Conservation (phyloP, 2,329 filamentous ascomycete species). For the Colletotrichum zoysiae region DNA sequence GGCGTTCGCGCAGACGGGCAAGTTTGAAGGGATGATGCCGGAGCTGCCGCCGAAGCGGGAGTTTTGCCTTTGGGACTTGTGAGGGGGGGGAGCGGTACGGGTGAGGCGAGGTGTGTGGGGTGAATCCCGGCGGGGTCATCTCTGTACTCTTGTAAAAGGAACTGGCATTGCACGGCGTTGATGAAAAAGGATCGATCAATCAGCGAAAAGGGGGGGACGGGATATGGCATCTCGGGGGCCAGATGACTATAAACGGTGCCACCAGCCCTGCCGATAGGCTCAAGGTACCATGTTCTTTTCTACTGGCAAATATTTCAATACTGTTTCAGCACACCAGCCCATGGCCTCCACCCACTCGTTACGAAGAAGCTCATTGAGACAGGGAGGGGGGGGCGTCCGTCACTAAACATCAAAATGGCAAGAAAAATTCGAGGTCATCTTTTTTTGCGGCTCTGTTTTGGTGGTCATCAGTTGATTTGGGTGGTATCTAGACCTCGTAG, state of each 20-base stretch:
- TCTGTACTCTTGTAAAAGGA: constrained; percentile 20
- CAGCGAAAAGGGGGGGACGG: constrained; percentile 5
- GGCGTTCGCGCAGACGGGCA: constrained; percentile 72
- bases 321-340: not conserved
- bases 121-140: not conserved
- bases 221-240: not conserved
- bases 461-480: constrained; percentile 36
- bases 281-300: not conserved
- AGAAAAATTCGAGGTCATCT: not conserved
- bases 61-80: constrained; percentile 81
- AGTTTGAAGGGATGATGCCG: constrained; percentile 80
- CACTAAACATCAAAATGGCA: not conserved
- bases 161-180: constrained; percentile 39
- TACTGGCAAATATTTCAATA: not conserved
- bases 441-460: not conserved
- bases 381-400: too few species aligned
- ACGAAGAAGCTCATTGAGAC: not conserved
- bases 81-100: constrained; percentile 42
- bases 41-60: constrained; percentile 82
- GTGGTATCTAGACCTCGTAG: constrained; percentile 40
- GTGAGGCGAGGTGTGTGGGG: not conserved
- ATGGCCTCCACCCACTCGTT: too few species aligned
- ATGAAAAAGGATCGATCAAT: constrained; percentile 9
- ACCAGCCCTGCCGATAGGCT: not conserved
- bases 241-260: not conserved